Evolutionary conservation across 345 rosid species (phyloP).

Genomic region (Arabis hirsuta): DNA sequence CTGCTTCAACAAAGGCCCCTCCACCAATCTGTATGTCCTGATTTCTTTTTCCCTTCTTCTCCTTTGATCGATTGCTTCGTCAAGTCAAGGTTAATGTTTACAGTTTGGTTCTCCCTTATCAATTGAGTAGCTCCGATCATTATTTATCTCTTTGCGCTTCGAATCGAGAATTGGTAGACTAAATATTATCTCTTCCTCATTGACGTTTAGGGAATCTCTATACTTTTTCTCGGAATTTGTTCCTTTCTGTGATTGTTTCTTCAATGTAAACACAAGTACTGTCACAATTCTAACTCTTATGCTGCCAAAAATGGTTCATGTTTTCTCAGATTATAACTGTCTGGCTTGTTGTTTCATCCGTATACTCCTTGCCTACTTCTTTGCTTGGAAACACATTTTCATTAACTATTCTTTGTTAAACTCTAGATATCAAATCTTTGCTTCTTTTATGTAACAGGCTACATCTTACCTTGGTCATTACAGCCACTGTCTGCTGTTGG

Average conservation of each 20-base stretch:
- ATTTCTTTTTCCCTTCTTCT: slow-evolving; percentile 8
- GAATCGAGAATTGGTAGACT: background rate
- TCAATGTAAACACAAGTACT: background rate
- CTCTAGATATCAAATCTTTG: background rate
- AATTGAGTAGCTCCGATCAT: slow-evolving; percentile 14
- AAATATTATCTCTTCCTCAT: background rate
- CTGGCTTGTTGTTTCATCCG: background rate
- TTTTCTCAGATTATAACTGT: background rate
- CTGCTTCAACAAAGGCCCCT: slow-evolving; percentile 93
- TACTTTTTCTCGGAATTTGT: background rate
- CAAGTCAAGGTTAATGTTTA: background rate
- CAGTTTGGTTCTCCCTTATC: background rate
- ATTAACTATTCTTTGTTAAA: background rate
- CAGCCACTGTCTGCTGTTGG: slow-evolving; percentile 95
- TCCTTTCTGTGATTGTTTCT: background rate
- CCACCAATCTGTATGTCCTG: slow-evolving; percentile 76
- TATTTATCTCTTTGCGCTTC: background rate
- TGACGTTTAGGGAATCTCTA: slow-evolving; percentile 24
- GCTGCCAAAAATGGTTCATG: background rate
- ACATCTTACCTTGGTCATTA: slow-evolving; percentile 83
- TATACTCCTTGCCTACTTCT: background rate
- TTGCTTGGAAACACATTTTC: slow-evolving; percentile 11
- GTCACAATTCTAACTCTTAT: background rate
- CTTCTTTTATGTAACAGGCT: slow-evolving; percentile 54
- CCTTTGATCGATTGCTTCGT: slow-evolving; percentile 16